Conservation (phyloP, 768 basidiomycete species). For the Botryobasidium botryosum region DNA sequence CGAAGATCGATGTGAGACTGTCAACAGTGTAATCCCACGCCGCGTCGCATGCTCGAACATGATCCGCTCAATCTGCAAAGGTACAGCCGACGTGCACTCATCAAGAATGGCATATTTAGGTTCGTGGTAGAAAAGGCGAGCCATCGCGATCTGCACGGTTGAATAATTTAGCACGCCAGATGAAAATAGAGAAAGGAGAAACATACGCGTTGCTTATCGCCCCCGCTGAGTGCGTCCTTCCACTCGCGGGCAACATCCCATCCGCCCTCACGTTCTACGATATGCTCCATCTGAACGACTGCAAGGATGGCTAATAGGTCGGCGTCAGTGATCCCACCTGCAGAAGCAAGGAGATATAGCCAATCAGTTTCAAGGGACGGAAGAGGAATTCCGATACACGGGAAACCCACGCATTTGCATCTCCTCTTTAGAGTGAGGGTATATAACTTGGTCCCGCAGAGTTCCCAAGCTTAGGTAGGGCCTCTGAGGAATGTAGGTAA, state of each 20-base stretch:
- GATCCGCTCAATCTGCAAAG: constrained; percentile 75
- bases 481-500: constrained; percentile 89
- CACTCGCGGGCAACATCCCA: constrained; percentile 85
- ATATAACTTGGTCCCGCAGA: constrained; percentile 89
- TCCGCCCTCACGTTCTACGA: constrained; percentile 92
- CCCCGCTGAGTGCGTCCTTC: constrained; percentile 85
- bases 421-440: constrained; percentile 68
- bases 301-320: constrained; percentile 56
- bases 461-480: constrained; percentile 92
- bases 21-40: constrained; percentile 80
- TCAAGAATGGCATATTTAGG: constrained; percentile 46
- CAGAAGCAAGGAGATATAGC: not conserved
- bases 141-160: constrained; percentile 76
- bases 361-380: not conserved
- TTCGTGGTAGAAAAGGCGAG: constrained; percentile 83
- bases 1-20: constrained; percentile 88
- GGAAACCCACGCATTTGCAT: constrained; percentile 54
- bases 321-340: constrained; percentile 56
- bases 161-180: not conserved
- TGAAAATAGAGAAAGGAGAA: not conserved
- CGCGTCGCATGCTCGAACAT: constrained; percentile 90
- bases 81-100: constrained; percentile 90
- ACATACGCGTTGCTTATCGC: constrained; percentile 56
- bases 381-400: constrained; percentile 32
- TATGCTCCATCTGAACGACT: constrained; percentile 65